phyloP scores from a whole-genome alignment of 1,284 basidiomycete species.

The Erythrobasidium hasegawianum region DNA sequence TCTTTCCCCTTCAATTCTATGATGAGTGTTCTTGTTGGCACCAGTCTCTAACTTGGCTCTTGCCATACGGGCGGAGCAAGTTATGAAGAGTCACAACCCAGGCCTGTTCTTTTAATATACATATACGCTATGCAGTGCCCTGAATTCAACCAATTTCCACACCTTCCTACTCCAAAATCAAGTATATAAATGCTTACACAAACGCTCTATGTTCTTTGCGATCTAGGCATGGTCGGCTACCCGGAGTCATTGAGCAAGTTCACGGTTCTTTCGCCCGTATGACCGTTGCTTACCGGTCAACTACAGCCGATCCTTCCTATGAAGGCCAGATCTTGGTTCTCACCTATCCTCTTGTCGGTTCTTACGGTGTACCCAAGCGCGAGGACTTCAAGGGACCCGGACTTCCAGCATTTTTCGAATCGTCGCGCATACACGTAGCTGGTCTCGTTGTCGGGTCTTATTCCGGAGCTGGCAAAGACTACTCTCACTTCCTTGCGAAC shows the following conservation, averaged over 20 bases:
- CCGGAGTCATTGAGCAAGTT: constrained; percentile 77
- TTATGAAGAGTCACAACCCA: constrained; percentile 35
- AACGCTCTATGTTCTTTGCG: constrained; percentile 10
- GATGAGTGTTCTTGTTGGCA: constrained; percentile 36
- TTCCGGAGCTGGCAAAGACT: constrained; percentile 67
- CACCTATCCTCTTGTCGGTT: constrained; percentile 94
- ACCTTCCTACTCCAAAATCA: constrained; percentile 3
- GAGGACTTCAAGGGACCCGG: constrained; percentile 54
- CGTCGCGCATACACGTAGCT: constrained; percentile 85
- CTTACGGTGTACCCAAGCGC: constrained; percentile 94
- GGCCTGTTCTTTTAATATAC: constrained; percentile 34
- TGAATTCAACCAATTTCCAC: constrained; percentile 15
- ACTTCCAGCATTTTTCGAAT: constrained; percentile 83
- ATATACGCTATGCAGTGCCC: constrained; percentile 36
- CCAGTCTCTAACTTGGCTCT: constrained; percentile 31
- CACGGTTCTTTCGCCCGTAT: neutral
- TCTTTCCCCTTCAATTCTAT: constrained; percentile 16
- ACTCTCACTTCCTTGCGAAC: constrained; percentile 88
- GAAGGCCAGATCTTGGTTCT: constrained; percentile 96
- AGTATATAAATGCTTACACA: neutral
- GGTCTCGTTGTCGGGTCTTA: constrained; percentile 92
- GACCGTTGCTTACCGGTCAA: constrained; percentile 5
- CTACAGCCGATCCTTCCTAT: constrained; percentile 85
- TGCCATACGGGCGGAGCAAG: constrained; percentile 14
- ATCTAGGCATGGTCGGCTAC: constrained; percentile 94